A percentile compares a stretch with the other conserved stretches of the same genome.
These are phyloP conservation scores for Hypoxylon rickii DNA, from an alignment of 495 filamentous ascomycete genomes.

Conservation along the genomic window DNA sequence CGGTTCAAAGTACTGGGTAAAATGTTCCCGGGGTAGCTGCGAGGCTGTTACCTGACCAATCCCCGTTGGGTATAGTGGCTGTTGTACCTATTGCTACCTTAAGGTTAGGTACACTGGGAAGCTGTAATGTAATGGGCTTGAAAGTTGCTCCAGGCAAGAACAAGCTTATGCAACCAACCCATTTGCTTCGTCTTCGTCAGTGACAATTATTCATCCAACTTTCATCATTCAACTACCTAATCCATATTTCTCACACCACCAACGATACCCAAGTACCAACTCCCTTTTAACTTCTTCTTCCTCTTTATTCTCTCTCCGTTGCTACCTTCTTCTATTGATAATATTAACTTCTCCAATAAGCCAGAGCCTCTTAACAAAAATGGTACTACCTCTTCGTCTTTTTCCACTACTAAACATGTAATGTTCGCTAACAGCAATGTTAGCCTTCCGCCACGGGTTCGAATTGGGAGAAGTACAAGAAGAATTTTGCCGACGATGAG, in stretches of 20 bases:
- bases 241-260: conserved; percentile 10
- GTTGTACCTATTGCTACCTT: neutral
- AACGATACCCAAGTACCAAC: conserved; percentile 18
- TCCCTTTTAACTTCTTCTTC: neutral
- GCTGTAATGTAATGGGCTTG: conserved; percentile 17
- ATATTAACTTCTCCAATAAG: conserved; percentile 1
- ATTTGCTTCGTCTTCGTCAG: conserved; percentile 18
- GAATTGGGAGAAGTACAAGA: conserved; percentile 98
- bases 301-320: neutral
- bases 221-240: conserved; percentile 7
- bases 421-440: conserved; percentile 15
- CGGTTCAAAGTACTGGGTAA: conserved; percentile 5
- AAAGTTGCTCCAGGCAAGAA: conserved; percentile 37
- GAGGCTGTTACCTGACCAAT: conserved; percentile 31
- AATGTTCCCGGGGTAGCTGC: conserved; percentile 36
- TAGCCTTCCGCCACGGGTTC: conserved; percentile 88
- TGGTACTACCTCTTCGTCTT: conserved; percentile 26
- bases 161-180: conserved; percentile 38
- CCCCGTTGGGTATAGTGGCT: conserved; percentile 4
- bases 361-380: conserved; percentile 20
- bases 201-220: neutral
- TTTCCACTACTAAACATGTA: too few species aligned
- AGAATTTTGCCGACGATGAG: conserved; percentile 95
- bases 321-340: conserved; percentile 34
- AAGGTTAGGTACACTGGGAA: neutral